Conservation (phyloP, 176 grass and related monocot genomes). For the Avena sativa region DNA sequence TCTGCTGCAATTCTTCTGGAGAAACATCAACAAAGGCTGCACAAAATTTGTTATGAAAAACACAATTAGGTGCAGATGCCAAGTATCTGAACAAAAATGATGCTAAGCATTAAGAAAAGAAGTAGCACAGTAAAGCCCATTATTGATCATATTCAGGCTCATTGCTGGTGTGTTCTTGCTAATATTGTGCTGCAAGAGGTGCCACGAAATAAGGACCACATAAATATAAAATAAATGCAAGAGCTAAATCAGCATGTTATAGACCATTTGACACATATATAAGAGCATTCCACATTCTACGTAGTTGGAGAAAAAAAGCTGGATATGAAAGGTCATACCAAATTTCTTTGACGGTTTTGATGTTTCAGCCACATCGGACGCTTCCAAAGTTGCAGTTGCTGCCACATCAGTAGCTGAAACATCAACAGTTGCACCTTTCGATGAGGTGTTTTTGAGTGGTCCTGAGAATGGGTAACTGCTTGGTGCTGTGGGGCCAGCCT, state of each 20-base stretch:
- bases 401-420: slow-evolving; percentile 70
- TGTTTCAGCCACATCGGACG: slow-evolving; percentile 51
- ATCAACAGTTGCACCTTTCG: slow-evolving; percentile 69
- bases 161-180: slow-evolving; percentile 14
- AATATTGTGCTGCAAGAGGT: slow-evolving; percentile 30
- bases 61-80: slow-evolving; percentile 21
- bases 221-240: slow-evolving; percentile 1
- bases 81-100: slow-evolving; percentile 39
- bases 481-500: slow-evolving; percentile 50
- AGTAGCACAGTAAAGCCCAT: neutral
- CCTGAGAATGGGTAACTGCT: slow-evolving; percentile 55
- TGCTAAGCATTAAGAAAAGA: slow-evolving; percentile 6
- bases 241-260: slow-evolving; percentile 19
- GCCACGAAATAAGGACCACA: slow-evolving; percentile 3
- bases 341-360: slow-evolving; percentile 73
- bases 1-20: slow-evolving; percentile 77
- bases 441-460: slow-evolving; percentile 47
- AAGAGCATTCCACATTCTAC: neutral
- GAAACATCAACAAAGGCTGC: slow-evolving; percentile 99
- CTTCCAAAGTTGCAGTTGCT: slow-evolving; percentile 53
- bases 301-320: neutral
- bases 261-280: neutral
- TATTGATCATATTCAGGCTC: slow-evolving; percentile 7
- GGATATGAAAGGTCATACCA: slow-evolving; percentile 53
- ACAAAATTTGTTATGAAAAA: slow-evolving; percentile 31